phyloP scores from a whole-genome alignment of 139 green algal genomes.

The Edaphochlamys debaryana region DNA sequence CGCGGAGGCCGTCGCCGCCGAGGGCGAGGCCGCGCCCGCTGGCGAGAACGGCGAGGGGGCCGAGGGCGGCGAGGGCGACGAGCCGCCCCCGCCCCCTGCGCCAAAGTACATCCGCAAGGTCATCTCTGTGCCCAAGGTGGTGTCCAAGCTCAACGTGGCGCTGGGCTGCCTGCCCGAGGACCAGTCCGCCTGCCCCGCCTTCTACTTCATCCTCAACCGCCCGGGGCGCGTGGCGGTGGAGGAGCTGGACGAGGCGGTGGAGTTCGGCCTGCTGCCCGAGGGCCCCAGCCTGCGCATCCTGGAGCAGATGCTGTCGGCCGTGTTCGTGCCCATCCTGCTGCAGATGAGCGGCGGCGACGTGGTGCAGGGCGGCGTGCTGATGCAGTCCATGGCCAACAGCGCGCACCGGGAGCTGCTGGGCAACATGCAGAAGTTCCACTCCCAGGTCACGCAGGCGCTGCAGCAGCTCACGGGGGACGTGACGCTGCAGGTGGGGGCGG shows the following conservation, averaged over 20 bases:
- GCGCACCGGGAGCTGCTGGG: constrained; percentile 67
- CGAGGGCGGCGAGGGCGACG: constrained; percentile 10
- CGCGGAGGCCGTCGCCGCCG: too few species aligned
- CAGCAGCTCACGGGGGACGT: constrained; percentile 80
- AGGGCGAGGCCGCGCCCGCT: not conserved
- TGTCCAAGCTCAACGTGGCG: constrained; percentile 41
- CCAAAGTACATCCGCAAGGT: constrained; percentile 38
- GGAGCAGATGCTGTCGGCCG: constrained; percentile 66
- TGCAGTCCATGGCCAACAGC: constrained; percentile 47
- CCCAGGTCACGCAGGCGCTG: constrained; percentile 70
- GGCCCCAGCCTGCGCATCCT: constrained; percentile 64
- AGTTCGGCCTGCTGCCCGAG: constrained; percentile 69
- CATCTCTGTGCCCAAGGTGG: constrained; percentile 48
- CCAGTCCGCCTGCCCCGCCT: constrained; percentile 19
- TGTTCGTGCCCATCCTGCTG: constrained; percentile 70
- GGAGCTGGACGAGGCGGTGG: constrained; percentile 59
- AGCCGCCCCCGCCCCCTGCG: not conserved
- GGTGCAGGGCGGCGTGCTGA: constrained; percentile 20
- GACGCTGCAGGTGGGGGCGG: constrained; percentile 47
- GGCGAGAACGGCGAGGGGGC: not conserved
- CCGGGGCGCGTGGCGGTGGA: constrained; percentile 43
- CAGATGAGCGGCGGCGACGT: constrained; percentile 45
- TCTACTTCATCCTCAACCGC: constrained; percentile 57
- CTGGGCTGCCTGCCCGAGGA: constrained; percentile 47
- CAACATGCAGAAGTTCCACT: constrained; percentile 79